Evolutionary conservation across 257 asterid species (phyloP), one percentile per base, ranked within the genome.

Genomic region (Lavandula angustifolia): DNA sequence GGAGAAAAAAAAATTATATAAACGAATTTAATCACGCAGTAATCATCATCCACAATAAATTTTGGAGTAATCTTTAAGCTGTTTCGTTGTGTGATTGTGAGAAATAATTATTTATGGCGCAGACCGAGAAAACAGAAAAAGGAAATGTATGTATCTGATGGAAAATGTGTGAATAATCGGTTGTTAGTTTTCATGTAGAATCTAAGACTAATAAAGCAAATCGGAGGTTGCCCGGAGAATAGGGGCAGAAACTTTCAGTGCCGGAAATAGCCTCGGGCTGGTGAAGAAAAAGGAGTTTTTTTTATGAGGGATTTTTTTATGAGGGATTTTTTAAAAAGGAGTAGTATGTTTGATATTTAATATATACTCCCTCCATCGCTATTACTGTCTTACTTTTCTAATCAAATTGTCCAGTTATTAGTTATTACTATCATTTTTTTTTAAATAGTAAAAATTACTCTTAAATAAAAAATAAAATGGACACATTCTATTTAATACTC

Each of bases 151-250:
- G n/a, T 42, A 62, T 37, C 6, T 54, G 29, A 41, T n/a, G 70
- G 27, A 53, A 67, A 79, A 57, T 80, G 71, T 42, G 70, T 65
- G 84, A 75, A 76, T 80, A 73, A 80, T 75, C 70, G 63, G 65
- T 66, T 81, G 76, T 71, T 61, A 64, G 86, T 78, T 79, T 77
- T 71, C 65, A 68, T 74, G 75, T 57, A 79, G 66, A 81, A 78
- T 76, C 84, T 78, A 75, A 40, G 86, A 81, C 86, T 69, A 66
- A 70, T 73, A 83, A 87, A 84, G 83, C 73, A 79, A 73, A 82
- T 76, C 53, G 64, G 76, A 63, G 77, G 52, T 77, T 80, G 89
- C 82, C 91, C 91, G 81, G 60, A 69, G 79, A 84, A 80, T 50
- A 29, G 73, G 85, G 85, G 85, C 79, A 83, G 82, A 63, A 70